Conservation (phyloP, 2,329 filamentous ascomycete species). For the Sporothrix euskadiensis region DNA sequence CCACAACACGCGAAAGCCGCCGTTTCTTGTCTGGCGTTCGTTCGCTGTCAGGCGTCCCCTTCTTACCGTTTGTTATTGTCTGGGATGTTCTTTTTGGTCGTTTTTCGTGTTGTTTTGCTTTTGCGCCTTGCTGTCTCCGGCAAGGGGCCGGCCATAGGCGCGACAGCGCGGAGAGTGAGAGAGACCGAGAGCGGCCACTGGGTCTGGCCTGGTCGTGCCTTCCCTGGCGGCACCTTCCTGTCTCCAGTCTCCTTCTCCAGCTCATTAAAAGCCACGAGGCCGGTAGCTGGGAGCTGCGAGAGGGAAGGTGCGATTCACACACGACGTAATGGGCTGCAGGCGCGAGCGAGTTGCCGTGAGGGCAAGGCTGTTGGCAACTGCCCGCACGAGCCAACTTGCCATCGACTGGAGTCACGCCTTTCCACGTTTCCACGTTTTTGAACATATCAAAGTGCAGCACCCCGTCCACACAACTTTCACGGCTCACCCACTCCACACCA, state of each 20-base stretch:
- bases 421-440: background rate
- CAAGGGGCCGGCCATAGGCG: conserved; percentile 11
- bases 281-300: background rate
- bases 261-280: conserved; percentile 1
- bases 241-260: background rate
- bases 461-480: background rate
- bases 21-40: conserved; percentile 14
- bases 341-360: background rate
- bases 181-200: background rate
- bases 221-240: background rate
- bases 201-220: conserved; percentile 10
- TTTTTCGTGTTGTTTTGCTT: conserved; percentile 10
- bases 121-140: conserved; percentile 8
- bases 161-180: background rate
- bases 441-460: background rate
- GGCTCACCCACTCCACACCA: background rate
- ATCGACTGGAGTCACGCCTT: conserved; percentile 10
- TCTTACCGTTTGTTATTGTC: conserved; percentile 21
- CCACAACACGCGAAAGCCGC: conserved; percentile 20
- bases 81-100: conserved; percentile 3
- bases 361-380: background rate
- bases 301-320: background rate
- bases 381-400: background rate
- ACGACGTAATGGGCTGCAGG: conserved; percentile 6
- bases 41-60: background rate